Percentiles rank a stretch among this genome's conserved stretches.
Evolutionary conservation across 306 rosid genomes (phyloP).

Genomic region (Glycine latifolia): DNA sequence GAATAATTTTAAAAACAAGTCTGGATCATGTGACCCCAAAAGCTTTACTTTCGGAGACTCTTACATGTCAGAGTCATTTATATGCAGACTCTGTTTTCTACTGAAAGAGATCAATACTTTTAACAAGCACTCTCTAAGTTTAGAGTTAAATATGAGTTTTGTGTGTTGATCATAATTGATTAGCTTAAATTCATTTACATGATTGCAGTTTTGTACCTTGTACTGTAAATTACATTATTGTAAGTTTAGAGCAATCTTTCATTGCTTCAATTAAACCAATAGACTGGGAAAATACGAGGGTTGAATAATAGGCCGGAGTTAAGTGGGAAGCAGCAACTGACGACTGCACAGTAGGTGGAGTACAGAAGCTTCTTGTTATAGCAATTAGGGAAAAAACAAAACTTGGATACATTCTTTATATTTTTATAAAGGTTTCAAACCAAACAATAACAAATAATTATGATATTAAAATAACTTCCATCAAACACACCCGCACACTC

Average conservation of each 20-base stretch:
- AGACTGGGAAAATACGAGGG: neutral
- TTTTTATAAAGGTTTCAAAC: neutral
- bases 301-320: neutral
- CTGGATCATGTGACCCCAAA: neutral
- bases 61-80: neutral
- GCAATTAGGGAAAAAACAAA: neutral
- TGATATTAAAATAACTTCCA: neutral
- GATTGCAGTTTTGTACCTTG: neutral
- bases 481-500: neutral
- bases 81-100: neutral
- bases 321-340: slow-evolving; percentile 1
- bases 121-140: neutral
- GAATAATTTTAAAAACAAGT: neutral
- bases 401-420: neutral
- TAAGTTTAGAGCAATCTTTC: neutral
- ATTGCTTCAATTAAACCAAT: neutral
- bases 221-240: neutral
- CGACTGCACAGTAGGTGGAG: neutral
- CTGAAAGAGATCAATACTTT: neutral
- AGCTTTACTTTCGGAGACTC: neutral
- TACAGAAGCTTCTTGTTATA: slow-evolving; percentile 25
- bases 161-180: neutral
- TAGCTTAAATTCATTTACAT: neutral
- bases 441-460: neutral
- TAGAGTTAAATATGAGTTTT: neutral